Conservation (phyloP, 2,329 filamentous ascomycete species). For the Monosporascus sp. region DNA sequence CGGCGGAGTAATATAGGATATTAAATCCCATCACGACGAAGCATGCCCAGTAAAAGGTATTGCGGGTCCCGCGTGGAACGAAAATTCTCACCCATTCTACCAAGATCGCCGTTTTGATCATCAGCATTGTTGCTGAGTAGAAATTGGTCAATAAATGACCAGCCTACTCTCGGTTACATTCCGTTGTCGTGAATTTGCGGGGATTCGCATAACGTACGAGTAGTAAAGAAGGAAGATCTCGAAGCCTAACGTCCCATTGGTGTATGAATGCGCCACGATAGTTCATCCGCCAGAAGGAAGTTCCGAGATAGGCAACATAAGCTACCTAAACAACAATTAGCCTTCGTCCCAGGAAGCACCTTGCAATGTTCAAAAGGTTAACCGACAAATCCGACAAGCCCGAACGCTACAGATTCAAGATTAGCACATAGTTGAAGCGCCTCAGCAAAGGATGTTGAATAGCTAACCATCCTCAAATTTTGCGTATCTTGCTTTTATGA, state of each 20-base stretch:
- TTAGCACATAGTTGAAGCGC: too few relatives aligned
- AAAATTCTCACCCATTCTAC: background rate
- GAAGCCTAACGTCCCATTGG: background rate
- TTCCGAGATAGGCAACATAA: background rate
- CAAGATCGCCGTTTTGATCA: background rate
- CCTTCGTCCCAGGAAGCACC: too few relatives aligned
- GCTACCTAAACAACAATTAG: too few relatives aligned
- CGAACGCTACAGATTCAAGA: too few relatives aligned
- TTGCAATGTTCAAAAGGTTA: too few relatives aligned
- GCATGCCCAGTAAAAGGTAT: background rate
- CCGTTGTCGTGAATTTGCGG: background rate
- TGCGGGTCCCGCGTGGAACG: background rate
- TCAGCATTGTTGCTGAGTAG: background rate
- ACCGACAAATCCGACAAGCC: too few relatives aligned
- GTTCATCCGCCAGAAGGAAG: background rate
- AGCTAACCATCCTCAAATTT: too few relatives aligned
- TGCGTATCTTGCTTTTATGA: too few relatives aligned
- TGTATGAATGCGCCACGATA: background rate
- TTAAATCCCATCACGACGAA: background rate
- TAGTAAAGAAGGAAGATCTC: background rate
- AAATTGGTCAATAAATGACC: background rate
- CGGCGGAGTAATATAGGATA: background rate
- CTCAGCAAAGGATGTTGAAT: too few relatives aligned
- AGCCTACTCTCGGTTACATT: background rate
- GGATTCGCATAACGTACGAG: background rate